Evolutionary conservation across 2,329 filamentous ascomycete species (phyloP), one percentile per base, ranked within the genome.

Genomic region (Penicillium sp.): DNA sequence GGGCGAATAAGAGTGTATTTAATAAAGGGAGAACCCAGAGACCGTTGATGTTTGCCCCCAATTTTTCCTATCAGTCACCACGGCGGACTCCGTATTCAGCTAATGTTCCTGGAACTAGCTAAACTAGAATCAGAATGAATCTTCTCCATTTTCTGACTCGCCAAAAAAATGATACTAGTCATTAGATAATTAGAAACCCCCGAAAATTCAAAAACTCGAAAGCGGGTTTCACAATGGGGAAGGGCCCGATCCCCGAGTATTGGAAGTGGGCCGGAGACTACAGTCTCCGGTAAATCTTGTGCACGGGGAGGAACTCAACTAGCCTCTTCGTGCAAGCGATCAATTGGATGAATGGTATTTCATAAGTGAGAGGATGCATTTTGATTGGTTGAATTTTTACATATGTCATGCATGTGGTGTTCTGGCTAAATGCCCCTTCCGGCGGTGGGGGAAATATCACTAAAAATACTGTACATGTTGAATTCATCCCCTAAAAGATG

Each of bases 201-300:
- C 30, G 30, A 33, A 33, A 33, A 33, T 11, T 33, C 30, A 4
- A 33, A 33, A 33, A 33, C 19, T 48, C 26, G 4, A 8, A n/a
- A 51, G 48, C 35, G 49, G 28, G 49, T 53, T 53, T 53, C 22
- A 30, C 13, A 37, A 52, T 22, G 14, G 33, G 25, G 37, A 14
- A n/a, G 7, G 7, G n/a, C 26, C 22, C 51, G 49, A 26, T 35
- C 49, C 49, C 30, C 37, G 51, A 53, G 40, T 22, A 5, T 7
- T 19, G 19, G 1, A 35, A 35, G 35, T 26, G 37, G 52, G 28
- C 52, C 52, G 52, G 52, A 54, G 38, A 45, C 52, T 43, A 4
- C 25, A 33, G 37, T 30, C 37, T 54, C 52, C 52, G 52, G 52
- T n/a, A 40, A 26, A 30, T 33, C 13, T 54, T 54, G 37, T 54